Evolutionary conservation across 139 green algal genomes (phyloP), one percentile per base, ranked within the genome.

Genomic region (Picochlorum sp.): DNA sequence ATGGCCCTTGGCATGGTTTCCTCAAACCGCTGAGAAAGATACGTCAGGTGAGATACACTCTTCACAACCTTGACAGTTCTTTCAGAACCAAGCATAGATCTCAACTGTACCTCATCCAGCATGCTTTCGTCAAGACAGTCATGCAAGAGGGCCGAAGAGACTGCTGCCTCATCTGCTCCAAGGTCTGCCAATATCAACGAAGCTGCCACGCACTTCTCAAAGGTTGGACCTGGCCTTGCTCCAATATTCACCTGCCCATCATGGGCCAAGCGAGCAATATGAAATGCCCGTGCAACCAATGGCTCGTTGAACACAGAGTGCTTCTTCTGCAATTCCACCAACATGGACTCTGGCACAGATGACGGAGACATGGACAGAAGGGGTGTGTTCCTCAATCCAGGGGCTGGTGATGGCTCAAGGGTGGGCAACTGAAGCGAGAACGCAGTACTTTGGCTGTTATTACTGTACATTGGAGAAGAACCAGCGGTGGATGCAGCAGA

Each of bases 101-200:
- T 61, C 30, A 92, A 71, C 65, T 83, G 60, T 2, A 41, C 58
- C 13, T 79, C 63, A 8, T 73, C 74, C 21, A 80, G 52, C 32
- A 61, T 57, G 26, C 75, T 80, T 38, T 61, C 56, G n/a, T 84
- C 69, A 11, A 90, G 49, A 14, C 73, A 73, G 50, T 90, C 80
- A 50, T 90, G 79, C 51, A 92, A 73, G 54, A 95, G 67, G 18
- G 75, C 57, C 41, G 38, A 58, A 14, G 81, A 80, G 13, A 95
- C 81, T 8, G 71, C 79, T 45, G 71, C 51, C 6, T 77, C 78
- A 59, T 87, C 82, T 16, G 88, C 64, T 10, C 85, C 84, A 49
- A 92, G 51, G 3, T 87, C 76, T 23, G 84, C 82, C 30, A 92
- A 57, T 10, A 84, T 83, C 24, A 61, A 51, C 0, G 80, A 77